Conservation (phyloP, 257 asterid species). For the Penstemon davidsonii region DNA sequence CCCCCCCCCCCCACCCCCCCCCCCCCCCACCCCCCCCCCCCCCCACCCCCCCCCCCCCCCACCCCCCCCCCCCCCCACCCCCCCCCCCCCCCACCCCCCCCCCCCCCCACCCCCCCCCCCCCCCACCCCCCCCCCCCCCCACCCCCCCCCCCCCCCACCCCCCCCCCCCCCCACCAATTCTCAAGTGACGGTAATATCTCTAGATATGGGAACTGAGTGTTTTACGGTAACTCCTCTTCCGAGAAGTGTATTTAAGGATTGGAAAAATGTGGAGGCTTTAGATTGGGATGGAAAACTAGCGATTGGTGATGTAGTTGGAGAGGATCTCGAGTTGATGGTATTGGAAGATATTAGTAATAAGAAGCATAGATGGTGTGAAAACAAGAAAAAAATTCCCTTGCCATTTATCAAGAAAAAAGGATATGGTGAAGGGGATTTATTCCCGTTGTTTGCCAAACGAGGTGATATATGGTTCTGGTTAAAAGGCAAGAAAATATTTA, state of each 20-base stretch:
- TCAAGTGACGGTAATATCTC: constrained; percentile 14
- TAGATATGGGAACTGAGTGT: constrained; percentile 36
- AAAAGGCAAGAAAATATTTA: neutral
- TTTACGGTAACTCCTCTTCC: constrained; percentile 12
- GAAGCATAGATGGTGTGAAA: constrained; percentile 29
- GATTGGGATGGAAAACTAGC: constrained; percentile 38
- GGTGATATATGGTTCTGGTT: constrained; percentile 34
- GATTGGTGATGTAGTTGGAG: constrained; percentile 6
- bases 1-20: too few species aligned
- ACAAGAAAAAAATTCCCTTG: constrained; percentile 26
- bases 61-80: too few species aligned
- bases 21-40: too few species aligned
- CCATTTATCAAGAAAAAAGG: constrained; percentile 16
- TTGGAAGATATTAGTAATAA: constrained; percentile 27
- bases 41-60: too few species aligned
- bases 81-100: too few species aligned
- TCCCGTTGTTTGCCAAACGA: constrained; percentile 18
- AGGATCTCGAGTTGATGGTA: constrained; percentile 27
- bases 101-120: too few species aligned
- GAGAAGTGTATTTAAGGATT: neutral
- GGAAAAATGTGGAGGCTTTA: neutral
- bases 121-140: too few species aligned
- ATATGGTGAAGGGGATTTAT: neutral
- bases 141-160: too few species aligned
- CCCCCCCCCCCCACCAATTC: too few species aligned